phyloP scores from a whole-genome alignment of 306 rosid species.

The Casuarina equisetifolia region DNA sequence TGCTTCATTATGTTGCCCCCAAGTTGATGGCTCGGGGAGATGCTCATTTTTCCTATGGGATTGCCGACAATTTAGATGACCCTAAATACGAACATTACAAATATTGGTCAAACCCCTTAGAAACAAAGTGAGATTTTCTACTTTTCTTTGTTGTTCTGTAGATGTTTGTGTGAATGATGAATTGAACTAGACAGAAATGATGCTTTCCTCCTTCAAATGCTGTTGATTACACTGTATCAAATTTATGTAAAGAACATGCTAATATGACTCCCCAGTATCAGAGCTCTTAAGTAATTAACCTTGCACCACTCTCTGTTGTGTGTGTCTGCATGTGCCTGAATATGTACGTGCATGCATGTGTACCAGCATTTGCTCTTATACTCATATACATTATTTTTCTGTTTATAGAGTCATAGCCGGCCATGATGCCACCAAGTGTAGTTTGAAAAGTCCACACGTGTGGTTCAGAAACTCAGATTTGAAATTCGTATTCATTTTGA shows the following conservation, averaged over 20 bases:
- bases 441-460: neutral
- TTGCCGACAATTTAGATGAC: conserved; percentile 77
- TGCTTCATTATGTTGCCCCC: conserved; percentile 72
- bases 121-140: conserved; percentile 62
- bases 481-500: neutral
- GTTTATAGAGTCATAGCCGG: neutral
- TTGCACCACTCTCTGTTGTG: neutral
- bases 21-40: conserved; percentile 82
- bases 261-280: neutral
- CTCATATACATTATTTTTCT: no score
- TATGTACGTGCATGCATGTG: neutral
- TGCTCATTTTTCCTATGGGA: conserved; percentile 73
- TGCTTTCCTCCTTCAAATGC: conserved; percentile 18
- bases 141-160: neutral
- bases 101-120: conserved; percentile 84
- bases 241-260: neutral
- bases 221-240: conserved; percentile 14
- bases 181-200: conserved; percentile 1
- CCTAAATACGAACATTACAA: conserved; percentile 68
- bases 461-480: neutral
- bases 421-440: neutral
- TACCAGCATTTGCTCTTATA: no score
- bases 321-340: neutral
- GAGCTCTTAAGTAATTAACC: neutral
- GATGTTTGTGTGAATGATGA: conserved; percentile 5